These are phyloP conservation scores for Sarocladium kiliense DNA, from an alignment of 2,329 filamentous ascomycete species.

Conservation along the genomic window DNA sequence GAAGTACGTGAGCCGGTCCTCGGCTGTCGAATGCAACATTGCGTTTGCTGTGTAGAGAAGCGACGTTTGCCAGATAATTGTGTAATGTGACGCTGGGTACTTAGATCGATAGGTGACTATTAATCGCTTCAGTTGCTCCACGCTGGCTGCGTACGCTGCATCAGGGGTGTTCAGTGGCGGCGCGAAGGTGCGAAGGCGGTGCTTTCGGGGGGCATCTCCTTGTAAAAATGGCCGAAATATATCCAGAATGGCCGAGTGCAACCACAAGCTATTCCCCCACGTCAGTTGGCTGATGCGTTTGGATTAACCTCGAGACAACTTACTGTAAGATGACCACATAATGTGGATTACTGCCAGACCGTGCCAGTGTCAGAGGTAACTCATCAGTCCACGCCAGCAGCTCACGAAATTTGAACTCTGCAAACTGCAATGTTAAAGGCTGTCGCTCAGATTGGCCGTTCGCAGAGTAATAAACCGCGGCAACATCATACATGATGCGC, in stretches of 20 bases:
- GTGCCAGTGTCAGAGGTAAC: constrained; percentile 22
- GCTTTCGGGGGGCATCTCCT: constrained; percentile 4
- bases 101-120: constrained; percentile 29
- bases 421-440: constrained; percentile 18
- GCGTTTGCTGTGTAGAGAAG: constrained; percentile 34
- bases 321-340: constrained; percentile 33
- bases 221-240: constrained; percentile 24
- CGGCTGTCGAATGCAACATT: constrained; percentile 22
- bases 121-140: constrained; percentile 31
- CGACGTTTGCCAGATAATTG: constrained; percentile 35
- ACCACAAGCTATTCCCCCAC: constrained; percentile 28
- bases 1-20: constrained; percentile 28
- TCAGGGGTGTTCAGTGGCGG: constrained; percentile 22
- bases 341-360: constrained; percentile 21
- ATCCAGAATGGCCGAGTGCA: constrained; percentile 31
- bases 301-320: constrained; percentile 13
- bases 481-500: constrained; percentile 29
- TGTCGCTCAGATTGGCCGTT: background rate
- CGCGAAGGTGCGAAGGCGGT: constrained; percentile 26
- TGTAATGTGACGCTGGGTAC: constrained; percentile 26
- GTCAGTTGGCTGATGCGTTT: background rate
- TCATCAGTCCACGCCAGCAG: constrained; percentile 31
- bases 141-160: constrained; percentile 26
- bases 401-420: constrained; percentile 33
- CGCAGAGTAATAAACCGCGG: constrained; percentile 20